phyloP scores from a whole-genome alignment of 2,329 filamentous ascomycete genomes.

The Geosmithia putterillii region DNA sequence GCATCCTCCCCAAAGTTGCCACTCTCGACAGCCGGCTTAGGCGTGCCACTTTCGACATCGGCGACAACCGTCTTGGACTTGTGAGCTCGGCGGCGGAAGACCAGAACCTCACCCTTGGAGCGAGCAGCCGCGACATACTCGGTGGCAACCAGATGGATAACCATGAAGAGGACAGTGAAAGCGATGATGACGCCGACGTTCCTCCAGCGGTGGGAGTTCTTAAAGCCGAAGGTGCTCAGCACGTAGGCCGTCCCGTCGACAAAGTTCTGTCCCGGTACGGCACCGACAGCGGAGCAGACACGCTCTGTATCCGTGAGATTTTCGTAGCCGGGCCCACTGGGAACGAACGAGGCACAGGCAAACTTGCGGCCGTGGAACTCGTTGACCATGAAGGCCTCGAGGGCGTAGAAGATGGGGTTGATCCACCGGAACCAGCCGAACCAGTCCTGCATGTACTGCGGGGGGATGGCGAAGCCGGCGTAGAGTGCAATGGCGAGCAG shows the following conservation, averaged over 20 bases:
- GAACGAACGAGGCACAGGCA: conserved; percentile 33
- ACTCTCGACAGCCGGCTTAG: conserved; percentile 3
- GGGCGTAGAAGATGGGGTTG: conserved; percentile 62
- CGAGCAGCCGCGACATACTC: conserved; percentile 52
- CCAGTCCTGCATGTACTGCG: conserved; percentile 55
- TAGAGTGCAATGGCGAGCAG: conserved; percentile 48
- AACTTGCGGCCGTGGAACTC: conserved; percentile 52
- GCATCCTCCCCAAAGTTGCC: conserved; percentile 4
- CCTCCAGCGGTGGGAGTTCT: conserved; percentile 46
- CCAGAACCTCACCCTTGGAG: conserved; percentile 54
- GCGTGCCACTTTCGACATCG: conserved; percentile 11
- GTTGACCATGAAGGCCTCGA: conserved; percentile 61
- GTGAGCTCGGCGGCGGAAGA: conserved; percentile 40
- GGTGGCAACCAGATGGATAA: conserved; percentile 47
- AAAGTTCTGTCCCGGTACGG: conserved; percentile 36
- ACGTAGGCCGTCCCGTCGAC: conserved; percentile 54
- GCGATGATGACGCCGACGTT: conserved; percentile 58
- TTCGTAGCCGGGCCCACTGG: conserved; percentile 35
- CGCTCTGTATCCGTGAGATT: conserved; percentile 28
- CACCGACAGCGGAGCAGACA: conserved; percentile 40
- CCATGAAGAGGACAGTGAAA: conserved; percentile 52
- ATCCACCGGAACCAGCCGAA: conserved; percentile 66
- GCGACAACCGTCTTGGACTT: conserved; percentile 14
- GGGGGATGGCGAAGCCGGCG: conserved; percentile 43
- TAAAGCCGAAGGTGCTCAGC: conserved; percentile 40